A percentile compares a stretch with the other conserved stretches of the same genome.
phyloP scores from a whole-genome alignment of 148 eudicot species.

The Silene conica region DNA sequence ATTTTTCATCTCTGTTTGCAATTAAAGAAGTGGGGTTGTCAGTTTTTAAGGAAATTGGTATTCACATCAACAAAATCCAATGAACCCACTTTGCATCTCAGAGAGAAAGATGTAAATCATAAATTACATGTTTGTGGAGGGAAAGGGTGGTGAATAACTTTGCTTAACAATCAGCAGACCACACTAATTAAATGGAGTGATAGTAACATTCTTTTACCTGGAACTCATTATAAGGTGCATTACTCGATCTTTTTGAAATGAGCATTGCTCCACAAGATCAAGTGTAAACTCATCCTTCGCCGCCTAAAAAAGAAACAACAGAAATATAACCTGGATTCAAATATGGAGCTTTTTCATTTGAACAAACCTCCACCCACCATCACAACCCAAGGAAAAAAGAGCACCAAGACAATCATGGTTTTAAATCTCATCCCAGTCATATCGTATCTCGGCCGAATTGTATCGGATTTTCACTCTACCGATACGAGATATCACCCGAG shows the following conservation, averaged over 20 bases:
- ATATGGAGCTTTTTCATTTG: background rate
- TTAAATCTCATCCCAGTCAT: too few species aligned
- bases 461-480: too few species aligned
- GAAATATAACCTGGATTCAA: background rate
- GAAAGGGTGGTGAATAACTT: background rate
- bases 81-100: background rate
- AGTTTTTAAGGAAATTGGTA: background rate
- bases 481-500: too few species aligned
- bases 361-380: too few species aligned
- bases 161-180: background rate
- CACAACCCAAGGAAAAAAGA: too few species aligned
- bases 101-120: background rate
- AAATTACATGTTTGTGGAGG: background rate
- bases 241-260: constrained; percentile 87
- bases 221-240: constrained; percentile 91
- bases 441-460: too few species aligned
- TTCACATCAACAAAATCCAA: background rate
- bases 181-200: background rate
- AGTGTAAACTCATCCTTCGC: constrained; percentile 96
- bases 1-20: constrained; percentile 57
- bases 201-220: constrained; percentile 46
- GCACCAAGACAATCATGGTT: too few species aligned
- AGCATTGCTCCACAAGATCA: constrained; percentile 98
- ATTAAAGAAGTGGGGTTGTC: constrained; percentile 5
- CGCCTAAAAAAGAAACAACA: constrained; percentile 35